Conservation (phyloP, 805 yeast species). For the Yamadazyma nakazawae region DNA sequence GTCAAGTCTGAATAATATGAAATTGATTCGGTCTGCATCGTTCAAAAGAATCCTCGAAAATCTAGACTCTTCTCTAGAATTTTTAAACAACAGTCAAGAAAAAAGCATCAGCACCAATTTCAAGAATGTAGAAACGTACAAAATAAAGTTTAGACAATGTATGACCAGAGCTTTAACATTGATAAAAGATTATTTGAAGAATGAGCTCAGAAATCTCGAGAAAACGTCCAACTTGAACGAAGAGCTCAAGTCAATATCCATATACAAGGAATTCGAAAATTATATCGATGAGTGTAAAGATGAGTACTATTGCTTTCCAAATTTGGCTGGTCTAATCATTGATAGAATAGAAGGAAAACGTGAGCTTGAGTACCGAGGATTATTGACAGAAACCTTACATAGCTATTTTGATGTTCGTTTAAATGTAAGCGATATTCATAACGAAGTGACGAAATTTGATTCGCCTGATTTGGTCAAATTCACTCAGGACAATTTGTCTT, state of each 20-base stretch:
- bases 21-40: conserved; percentile 27
- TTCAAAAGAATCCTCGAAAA: conserved; percentile 49
- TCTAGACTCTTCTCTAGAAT: conserved; percentile 65
- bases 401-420: conserved; percentile 60
- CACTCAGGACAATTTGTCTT: conserved; percentile 60
- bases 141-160: conserved; percentile 75
- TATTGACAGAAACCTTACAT: conserved; percentile 60
- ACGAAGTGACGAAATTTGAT: conserved; percentile 26
- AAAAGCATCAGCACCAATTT: conserved; percentile 44
- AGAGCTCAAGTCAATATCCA: conserved; percentile 38
- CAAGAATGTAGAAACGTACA: conserved; percentile 67
- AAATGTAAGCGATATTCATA: conserved; percentile 40
- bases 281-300: conserved; percentile 17
- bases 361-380: conserved; percentile 55
- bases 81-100: conserved; percentile 32
- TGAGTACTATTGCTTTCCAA: conserved; percentile 24
- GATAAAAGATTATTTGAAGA: conserved; percentile 61
- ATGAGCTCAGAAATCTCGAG: conserved; percentile 37
- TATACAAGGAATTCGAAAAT: conserved; percentile 57
- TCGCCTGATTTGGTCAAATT: conserved; percentile 48
- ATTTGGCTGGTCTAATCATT: conserved; percentile 34
- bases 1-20: conserved; percentile 50
- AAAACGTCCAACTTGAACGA: conserved; percentile 12
- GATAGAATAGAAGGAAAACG: conserved; percentile 34
- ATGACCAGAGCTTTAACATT: conserved; percentile 76